Evolutionary conservation across 2,329 filamentous ascomycete genomes (phyloP), one percentile per base, ranked within the genome.

Genomic region (Ophiostoma sp.): DNA sequence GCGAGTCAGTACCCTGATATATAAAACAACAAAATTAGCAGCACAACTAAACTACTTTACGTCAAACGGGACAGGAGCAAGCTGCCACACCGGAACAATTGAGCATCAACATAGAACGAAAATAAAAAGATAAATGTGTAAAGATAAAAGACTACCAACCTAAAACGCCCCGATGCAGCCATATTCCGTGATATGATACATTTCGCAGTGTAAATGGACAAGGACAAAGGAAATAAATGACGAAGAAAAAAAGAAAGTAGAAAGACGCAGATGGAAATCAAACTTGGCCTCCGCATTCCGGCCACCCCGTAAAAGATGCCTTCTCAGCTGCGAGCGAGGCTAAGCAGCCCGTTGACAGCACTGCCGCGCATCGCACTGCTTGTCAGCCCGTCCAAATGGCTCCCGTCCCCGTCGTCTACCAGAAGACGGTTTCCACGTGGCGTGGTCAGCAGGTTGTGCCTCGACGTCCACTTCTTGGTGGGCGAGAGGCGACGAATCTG

Each of bases 291-390:
- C 42, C 12, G 15, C 25, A n/a, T n/a, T 19, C 19, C 22, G 25
- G 25, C 39, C 25, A 9, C 19, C 33, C 33, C 33, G n/a, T 17
- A 8, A 3, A 59, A 59, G 8, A 39, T 15, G 33, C 36, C 61
- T 42, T 9, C 9, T 69, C 45, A 81, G 64, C 79, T 77, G 73
- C 80, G 79, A 28, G 82, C 80, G 68, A 80, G 74, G 50, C 79
- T 78, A 33, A 89, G 79, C 74, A 90, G 78, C 8, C 86, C 87
- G 77, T 84, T 86, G 15, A 84, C 87, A 9, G 87, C 87, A 61
- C 84, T 82, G 3, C 84, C 86, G 73, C 84, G 84, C 50, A 85
- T 81, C 22, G 82, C 83, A 78, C 83, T 86, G 74, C 82, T 86
- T 69, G 83, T 83, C 69, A 86, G 75, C 28, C 75, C 75, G n/a